Conservation (phyloP, 139 green algal genomes). For the Picochlorum costavermella region DNA sequence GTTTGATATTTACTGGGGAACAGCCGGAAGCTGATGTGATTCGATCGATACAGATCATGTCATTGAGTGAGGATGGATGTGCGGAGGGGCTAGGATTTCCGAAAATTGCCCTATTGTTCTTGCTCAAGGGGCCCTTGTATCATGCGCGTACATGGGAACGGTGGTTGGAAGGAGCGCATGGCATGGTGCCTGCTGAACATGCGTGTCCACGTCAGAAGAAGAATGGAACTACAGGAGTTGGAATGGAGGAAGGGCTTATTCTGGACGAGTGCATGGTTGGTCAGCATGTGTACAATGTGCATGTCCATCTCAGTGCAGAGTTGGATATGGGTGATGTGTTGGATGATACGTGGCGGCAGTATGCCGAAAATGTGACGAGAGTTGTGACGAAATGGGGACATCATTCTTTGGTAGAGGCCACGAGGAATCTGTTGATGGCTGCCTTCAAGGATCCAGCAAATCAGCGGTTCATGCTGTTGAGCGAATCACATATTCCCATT, state of each 20-base stretch:
- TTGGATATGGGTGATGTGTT: neutral
- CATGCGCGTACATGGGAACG: conserved; percentile 8
- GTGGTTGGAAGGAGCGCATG: conserved; percentile 4
- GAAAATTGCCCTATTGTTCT: conserved; percentile 16
- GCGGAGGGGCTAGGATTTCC: neutral
- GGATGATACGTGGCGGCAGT: neutral
- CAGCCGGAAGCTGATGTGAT: neutral
- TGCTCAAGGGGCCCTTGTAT: conserved; percentile 6
- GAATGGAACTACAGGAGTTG: neutral
- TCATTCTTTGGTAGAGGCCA: conserved; percentile 1
- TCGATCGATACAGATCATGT: neutral
- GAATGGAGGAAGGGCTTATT: neutral
- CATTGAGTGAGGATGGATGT: neutral
- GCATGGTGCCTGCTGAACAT: neutral
- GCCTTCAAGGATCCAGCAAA: neutral
- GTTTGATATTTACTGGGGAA: neutral
- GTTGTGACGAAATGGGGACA: conserved; percentile 15
- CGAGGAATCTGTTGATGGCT: neutral
- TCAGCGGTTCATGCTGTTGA: conserved; percentile 21
- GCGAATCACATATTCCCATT: conserved; percentile 22
- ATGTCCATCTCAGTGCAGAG: conserved; percentile 24
- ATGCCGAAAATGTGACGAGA: conserved; percentile 8
- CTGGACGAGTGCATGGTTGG: neutral
- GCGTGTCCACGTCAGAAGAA: conserved; percentile 11
- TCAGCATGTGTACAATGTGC: conserved; percentile 37